Evolutionary conservation across 2,329 filamentous ascomycete species (phyloP).

Genomic region (Talaromyces sp.): DNA sequence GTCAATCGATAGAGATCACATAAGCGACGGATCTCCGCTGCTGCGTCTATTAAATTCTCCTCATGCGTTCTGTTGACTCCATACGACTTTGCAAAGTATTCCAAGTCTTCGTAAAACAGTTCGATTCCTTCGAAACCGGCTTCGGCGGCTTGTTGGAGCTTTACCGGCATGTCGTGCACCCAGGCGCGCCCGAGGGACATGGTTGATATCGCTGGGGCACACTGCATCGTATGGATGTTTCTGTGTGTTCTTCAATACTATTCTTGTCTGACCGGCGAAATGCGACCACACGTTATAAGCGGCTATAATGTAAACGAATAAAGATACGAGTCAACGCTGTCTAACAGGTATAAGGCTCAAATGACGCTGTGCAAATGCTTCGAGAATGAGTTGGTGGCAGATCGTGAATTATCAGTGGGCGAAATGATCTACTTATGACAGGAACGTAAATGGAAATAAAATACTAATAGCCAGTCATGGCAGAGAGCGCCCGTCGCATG

Average conservation of each 20-base stretch:
- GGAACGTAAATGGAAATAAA: neutral
- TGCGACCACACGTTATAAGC: neutral
- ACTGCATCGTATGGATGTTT: neutral
- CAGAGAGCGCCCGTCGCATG: neutral
- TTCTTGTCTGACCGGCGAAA: neutral
- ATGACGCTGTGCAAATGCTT: neutral
- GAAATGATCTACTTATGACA: neutral
- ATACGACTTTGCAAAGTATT: constrained; percentile 53
- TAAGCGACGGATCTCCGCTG: constrained; percentile 53
- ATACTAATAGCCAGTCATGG: neutral
- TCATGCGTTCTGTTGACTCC: constrained; percentile 39
- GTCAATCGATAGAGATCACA: constrained; percentile 26
- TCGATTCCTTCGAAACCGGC: constrained; percentile 69
- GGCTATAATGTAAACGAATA: neutral
- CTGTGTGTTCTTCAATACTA: neutral
- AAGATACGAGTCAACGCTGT: neutral
- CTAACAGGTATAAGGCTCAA: neutral
- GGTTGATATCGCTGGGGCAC: constrained; percentile 61
- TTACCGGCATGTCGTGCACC: constrained; percentile 63
- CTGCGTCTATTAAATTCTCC: constrained; percentile 56
- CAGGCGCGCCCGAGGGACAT: constrained; percentile 72
- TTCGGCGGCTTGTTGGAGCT: constrained; percentile 62
- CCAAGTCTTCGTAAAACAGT: constrained; percentile 73
- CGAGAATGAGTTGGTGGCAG: neutral
- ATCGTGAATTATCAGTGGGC: neutral